phyloP scores from a whole-genome alignment of 2,329 filamentous ascomycete genomes.

The Hypoxylon sp. region DNA sequence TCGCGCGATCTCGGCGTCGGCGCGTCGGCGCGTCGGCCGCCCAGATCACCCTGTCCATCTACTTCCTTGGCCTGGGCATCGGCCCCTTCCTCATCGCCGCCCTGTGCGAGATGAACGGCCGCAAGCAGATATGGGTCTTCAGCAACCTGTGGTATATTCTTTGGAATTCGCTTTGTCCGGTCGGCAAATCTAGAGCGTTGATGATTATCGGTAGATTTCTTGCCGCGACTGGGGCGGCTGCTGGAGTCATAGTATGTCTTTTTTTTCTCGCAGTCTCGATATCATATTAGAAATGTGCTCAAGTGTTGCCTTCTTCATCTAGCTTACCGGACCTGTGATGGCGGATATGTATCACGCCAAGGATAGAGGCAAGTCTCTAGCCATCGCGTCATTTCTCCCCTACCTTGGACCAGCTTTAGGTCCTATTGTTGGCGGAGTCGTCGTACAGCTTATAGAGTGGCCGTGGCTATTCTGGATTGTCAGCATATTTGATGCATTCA shows the following conservation, averaged over 20 bases:
- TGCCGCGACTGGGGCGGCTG: conserved; percentile 44
- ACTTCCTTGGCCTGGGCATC: conserved; percentile 49
- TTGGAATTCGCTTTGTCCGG: conserved; percentile 49
- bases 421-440: conserved; percentile 72
- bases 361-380: conserved; percentile 49
- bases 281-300: background rate
- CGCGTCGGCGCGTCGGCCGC: conserved; percentile 38
- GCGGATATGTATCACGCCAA: conserved; percentile 49
- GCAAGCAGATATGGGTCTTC: conserved; percentile 47
- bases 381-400: conserved; percentile 45
- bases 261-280: too few species aligned
- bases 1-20: conserved; percentile 44
- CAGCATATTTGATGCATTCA: conserved; percentile 63
- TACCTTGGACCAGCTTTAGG: conserved; percentile 71
- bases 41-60: conserved; percentile 49
- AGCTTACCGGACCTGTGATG: conserved; percentile 49
- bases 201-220: conserved; percentile 46
- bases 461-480: conserved; percentile 75
- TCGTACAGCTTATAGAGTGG: conserved; percentile 70
- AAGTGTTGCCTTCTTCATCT: background rate
- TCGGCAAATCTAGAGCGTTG: conserved; percentile 44
- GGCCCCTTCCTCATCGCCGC: conserved; percentile 48
- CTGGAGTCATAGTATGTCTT: conserved; percentile 44
- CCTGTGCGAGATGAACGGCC: conserved; percentile 48
- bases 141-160: conserved; percentile 48